A percentile compares a stretch with the other conserved stretches of the same genome.
These are phyloP conservation scores for Rhinocladiella mackenziei DNA, from an alignment of 2,329 filamentous ascomycete genomes.

Conservation along the genomic window DNA sequence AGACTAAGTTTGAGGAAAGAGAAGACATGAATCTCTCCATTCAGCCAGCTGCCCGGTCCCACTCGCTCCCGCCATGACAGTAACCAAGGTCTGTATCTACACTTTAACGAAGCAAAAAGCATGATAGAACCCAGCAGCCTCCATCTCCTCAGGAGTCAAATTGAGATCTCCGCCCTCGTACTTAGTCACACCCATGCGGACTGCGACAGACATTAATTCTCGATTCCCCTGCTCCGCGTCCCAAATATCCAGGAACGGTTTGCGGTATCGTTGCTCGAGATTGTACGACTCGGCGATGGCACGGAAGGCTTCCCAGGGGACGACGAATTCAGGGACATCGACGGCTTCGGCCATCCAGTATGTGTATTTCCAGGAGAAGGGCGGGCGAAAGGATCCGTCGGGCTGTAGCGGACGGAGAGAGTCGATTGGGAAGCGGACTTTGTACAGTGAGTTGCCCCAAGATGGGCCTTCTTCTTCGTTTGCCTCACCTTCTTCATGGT, in stretches of 20 bases:
- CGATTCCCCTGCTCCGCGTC: conserved; percentile 82
- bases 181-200: conserved; percentile 90
- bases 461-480: conserved; percentile 57
- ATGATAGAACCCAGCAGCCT: conserved; percentile 82
- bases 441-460: conserved; percentile 93
- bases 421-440: conserved; percentile 70
- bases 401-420: conserved; percentile 60
- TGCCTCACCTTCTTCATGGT: conserved; percentile 40
- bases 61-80: neutral
- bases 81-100: conserved; percentile 38
- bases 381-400: conserved; percentile 87
- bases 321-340: conserved; percentile 94
- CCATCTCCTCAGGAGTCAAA: conserved; percentile 82
- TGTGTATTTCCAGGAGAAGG: conserved; percentile 96
- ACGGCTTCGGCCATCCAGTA: conserved; percentile 96
- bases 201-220: conserved; percentile 75
- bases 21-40: no score
- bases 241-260: conserved; percentile 87
- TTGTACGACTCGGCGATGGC: conserved; percentile 95
- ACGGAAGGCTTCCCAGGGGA: conserved; percentile 96
- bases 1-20: no score
- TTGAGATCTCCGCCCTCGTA: conserved; percentile 62
- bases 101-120: conserved; percentile 98
- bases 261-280: conserved; percentile 89
- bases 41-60: neutral